Conservation (phyloP, 2,329 filamentous ascomycete genomes). For the Dendryphion nanum region DNA sequence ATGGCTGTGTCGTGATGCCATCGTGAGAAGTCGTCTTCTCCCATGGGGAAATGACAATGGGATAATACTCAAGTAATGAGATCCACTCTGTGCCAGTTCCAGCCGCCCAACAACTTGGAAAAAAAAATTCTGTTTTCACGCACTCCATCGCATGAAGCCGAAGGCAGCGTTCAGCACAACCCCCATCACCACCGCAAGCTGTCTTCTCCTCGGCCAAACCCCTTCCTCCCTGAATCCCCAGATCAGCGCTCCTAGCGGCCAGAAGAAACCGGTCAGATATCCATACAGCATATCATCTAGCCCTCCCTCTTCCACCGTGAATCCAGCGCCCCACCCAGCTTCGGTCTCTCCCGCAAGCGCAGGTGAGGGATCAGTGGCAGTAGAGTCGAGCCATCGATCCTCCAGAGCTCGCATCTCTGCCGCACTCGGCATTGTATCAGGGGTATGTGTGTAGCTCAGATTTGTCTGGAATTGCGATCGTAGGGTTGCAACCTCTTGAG, state of each 20-base stretch:
- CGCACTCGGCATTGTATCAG: constrained; percentile 83
- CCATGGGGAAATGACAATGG: background rate
- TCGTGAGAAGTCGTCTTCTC: background rate
- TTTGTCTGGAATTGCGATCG: constrained; percentile 87
- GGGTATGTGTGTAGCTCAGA: constrained; percentile 76
- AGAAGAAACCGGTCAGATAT: constrained; percentile 90
- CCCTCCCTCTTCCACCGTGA: constrained; percentile 57
- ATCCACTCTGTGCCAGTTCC: no score
- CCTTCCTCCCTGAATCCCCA: constrained; percentile 87
- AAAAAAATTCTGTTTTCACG: constrained; percentile 26
- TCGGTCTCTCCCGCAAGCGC: constrained; percentile 36
- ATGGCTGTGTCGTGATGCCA: background rate
- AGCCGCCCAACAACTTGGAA: background rate
- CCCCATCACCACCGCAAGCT: constrained; percentile 83
- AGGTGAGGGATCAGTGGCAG: constrained; percentile 46
- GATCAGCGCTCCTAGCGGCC: constrained; percentile 80
- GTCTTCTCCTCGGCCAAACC: constrained; percentile 79
- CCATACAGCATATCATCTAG: constrained; percentile 86
- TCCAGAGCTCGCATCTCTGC: constrained; percentile 75
- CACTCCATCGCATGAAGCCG: constrained; percentile 64
- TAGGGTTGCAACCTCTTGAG: constrained; percentile 78
- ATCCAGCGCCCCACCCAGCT: constrained; percentile 50
- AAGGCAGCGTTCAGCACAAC: constrained; percentile 76
- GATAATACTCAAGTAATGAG: background rate
- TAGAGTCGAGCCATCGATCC: constrained; percentile 81